Percentiles rank a stretch among this genome's conserved stretches.
Evolutionary conservation across 163 green algal genomes (phyloP).

Genomic region (Chlorella variabilis): DNA sequence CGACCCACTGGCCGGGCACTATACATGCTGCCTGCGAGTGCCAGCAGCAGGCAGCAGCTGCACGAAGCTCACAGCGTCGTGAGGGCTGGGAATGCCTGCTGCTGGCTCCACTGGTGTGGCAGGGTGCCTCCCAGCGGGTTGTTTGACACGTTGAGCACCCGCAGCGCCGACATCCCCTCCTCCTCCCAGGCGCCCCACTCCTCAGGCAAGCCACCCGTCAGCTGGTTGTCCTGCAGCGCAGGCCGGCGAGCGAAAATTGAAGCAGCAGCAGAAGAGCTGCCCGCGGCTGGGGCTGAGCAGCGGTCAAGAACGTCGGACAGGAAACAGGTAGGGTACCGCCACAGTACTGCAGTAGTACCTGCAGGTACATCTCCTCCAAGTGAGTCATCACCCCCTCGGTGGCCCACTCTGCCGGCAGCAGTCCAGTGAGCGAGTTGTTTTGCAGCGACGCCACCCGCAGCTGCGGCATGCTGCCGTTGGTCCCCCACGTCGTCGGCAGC

Average conservation of each 20-base stretch:
- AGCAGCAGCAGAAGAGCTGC: too few species aligned
- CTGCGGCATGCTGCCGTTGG: not conserved
- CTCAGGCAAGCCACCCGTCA: conserved; percentile 19
- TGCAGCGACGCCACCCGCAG: conserved; percentile 22
- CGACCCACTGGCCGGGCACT: too few species aligned
- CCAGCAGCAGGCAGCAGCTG: too few species aligned
- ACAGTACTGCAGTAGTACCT: too few species aligned
- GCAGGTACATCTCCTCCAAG: conserved; percentile 21
- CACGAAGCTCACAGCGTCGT: not conserved
- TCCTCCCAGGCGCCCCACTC: conserved; percentile 21
- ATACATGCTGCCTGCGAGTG: too few species aligned
- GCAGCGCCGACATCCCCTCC: conserved; percentile 2
- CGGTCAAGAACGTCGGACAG: too few species aligned
- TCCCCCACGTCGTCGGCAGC: conserved; percentile 28
- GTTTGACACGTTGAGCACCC: conserved; percentile 22
- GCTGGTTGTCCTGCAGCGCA: conserved; percentile 28
- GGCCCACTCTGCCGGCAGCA: not conserved
- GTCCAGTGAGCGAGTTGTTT: conserved; percentile 16
- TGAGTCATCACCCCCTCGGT: not conserved
- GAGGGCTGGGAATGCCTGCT: not conserved
- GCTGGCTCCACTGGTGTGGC: conserved; percentile 19
- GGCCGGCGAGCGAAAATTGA: not conserved
- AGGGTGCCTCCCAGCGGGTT: conserved; percentile 39
- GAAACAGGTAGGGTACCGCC: too few species aligned
- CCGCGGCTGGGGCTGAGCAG: too few species aligned